Percentiles rank a stretch among this genome's conserved stretches.
Evolutionary conservation across 192 early-diverging fungal genomes (phyloP).

Genomic region (Gaertneriomyces sp.): DNA sequence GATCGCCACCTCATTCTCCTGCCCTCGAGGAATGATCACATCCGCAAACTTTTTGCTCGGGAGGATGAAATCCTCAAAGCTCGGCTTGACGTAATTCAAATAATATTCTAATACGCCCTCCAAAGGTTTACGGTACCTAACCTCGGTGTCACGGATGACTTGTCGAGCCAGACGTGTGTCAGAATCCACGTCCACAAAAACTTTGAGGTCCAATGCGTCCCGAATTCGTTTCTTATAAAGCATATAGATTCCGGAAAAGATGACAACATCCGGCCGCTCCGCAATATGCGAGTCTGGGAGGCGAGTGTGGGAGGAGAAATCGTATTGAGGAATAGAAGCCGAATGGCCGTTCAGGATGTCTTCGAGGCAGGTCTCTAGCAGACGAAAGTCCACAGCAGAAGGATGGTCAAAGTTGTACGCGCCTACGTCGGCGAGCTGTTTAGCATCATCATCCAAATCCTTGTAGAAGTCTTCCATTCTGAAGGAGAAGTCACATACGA

Average conservation of each 20-base stretch:
- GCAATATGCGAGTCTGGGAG: slow-evolving; percentile 13
- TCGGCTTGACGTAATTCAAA: slow-evolving; percentile 73
- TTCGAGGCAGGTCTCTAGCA: slow-evolving; percentile 55
- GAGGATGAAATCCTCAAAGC: slow-evolving; percentile 84
- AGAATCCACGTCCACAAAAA: slow-evolving; percentile 84
- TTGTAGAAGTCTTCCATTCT: slow-evolving; percentile 44
- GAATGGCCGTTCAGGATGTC: slow-evolving; percentile 47
- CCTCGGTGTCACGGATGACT: slow-evolving; percentile 41
- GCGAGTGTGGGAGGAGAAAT: slow-evolving; percentile 48
- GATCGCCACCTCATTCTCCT: slow-evolving; percentile 43
- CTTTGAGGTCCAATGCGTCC: slow-evolving; percentile 68
- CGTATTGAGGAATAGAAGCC: slow-evolving; percentile 62
- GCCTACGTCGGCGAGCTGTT: slow-evolving; percentile 11
- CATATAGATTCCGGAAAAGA: slow-evolving; percentile 75
- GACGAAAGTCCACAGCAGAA: slow-evolving; percentile 73
- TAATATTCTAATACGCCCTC: slow-evolving; percentile 65
- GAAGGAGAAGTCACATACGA: neutral
- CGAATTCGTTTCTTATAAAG: slow-evolving; percentile 70
- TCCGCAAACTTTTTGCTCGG: slow-evolving; percentile 55
- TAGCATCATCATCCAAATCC: slow-evolving; percentile 20
- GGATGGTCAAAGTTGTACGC: slow-evolving; percentile 50
- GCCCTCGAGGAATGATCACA: slow-evolving; percentile 47
- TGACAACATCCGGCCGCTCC: slow-evolving; percentile 59
- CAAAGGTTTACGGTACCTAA: slow-evolving; percentile 36
- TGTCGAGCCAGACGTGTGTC: slow-evolving; percentile 63